Conservation (phyloP, 139 green algal species). For the Chlorokybus atmophyticus region DNA sequence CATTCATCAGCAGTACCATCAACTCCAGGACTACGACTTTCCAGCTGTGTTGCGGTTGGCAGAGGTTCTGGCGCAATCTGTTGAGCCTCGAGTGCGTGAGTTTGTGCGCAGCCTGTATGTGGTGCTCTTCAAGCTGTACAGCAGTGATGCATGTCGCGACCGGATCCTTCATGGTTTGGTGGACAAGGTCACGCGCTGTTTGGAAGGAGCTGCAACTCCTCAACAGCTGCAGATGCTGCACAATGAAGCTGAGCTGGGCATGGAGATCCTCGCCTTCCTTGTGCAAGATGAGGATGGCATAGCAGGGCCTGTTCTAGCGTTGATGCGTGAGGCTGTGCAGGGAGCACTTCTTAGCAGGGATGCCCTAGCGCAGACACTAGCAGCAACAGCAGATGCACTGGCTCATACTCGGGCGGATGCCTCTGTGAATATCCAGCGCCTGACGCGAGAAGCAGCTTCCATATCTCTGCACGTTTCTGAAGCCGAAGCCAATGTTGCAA, state of each 20-base stretch:
- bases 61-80: slow-evolving; percentile 17
- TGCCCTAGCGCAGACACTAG: too few relatives aligned
- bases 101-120: slow-evolving; percentile 28
- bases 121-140: slow-evolving; percentile 37
- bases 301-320: slow-evolving; percentile 12
- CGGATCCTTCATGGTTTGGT: slow-evolving; percentile 37
- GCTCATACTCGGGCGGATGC: too few relatives aligned
- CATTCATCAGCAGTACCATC: slow-evolving; percentile 3
- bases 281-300: slow-evolving; percentile 22
- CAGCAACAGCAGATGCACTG: too few relatives aligned
- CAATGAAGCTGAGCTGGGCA: slow-evolving; percentile 11
- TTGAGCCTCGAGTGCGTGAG: slow-evolving; percentile 13
- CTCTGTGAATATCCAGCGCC: too few relatives aligned
- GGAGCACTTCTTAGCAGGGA: too few relatives aligned
- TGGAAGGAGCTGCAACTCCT: too few relatives aligned
- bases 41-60: slow-evolving; percentile 14
- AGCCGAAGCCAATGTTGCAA: too few relatives aligned
- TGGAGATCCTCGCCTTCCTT: slow-evolving; percentile 17
- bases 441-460: too few relatives aligned
- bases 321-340: too few relatives aligned
- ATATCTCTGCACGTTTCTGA: too few relatives aligned
- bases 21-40: slow-evolving; percentile 22
- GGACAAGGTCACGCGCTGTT: slow-evolving; percentile 17
- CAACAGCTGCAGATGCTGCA: too few relatives aligned
- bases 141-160: slow-evolving; percentile 23